phyloP scores from a whole-genome alignment of 768 basidiomycete species.

The Trametes villosa region DNA sequence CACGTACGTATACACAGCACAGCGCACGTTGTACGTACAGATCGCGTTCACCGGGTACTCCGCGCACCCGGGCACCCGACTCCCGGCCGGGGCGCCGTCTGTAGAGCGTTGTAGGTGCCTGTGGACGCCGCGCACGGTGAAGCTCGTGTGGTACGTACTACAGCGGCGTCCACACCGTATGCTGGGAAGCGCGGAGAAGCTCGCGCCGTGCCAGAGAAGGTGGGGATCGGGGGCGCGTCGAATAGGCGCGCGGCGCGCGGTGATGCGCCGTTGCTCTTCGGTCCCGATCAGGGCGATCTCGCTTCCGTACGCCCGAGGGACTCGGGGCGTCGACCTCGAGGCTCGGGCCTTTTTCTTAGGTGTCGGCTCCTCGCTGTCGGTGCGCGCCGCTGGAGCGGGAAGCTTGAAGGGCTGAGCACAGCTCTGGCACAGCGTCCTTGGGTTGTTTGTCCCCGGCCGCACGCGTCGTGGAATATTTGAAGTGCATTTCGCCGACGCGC shows the following conservation, averaged over 20 bases:
- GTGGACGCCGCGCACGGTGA: background rate
- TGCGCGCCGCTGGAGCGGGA: background rate
- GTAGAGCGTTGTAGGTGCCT: slow-evolving; percentile 14
- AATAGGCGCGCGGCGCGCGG: no score
- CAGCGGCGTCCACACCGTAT: no score
- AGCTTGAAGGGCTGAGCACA: background rate
- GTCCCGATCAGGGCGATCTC: background rate
- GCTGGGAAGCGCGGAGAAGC: no score
- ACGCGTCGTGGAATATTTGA: no score
- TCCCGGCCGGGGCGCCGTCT: background rate
- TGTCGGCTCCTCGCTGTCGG: background rate
- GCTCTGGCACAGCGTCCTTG: background rate
- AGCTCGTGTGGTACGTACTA: no score
- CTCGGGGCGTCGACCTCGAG: background rate
- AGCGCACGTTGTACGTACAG: background rate
- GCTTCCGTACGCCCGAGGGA: no score
- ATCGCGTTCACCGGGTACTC: background rate
- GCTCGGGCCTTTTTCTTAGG: background rate
- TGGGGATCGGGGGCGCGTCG: no score
- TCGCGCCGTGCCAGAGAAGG: no score
- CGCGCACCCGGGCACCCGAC: background rate
- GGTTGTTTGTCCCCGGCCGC: background rate
- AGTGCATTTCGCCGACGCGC: no score
- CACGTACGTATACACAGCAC: background rate
- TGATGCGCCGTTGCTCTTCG: no score